phyloP scores from a whole-genome alignment of 352 stramenopile species.

The Phytophthora ohioensis region DNA sequence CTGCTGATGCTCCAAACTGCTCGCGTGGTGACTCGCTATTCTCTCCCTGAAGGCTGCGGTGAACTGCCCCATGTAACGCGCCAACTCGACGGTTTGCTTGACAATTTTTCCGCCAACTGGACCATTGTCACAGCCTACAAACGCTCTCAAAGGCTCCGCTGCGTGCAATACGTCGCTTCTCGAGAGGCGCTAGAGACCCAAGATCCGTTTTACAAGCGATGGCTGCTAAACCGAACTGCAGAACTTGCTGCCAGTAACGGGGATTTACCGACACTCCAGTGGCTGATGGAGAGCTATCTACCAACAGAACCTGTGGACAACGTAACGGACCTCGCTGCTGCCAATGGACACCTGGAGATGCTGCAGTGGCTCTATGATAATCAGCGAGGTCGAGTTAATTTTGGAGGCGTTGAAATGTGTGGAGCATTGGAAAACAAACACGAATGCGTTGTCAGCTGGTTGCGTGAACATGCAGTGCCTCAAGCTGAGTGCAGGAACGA shows the following conservation, averaged over 20 bases:
- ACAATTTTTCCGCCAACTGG: slow-evolving; percentile 21
- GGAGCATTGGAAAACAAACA: slow-evolving; percentile 45
- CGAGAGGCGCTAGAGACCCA: slow-evolving; percentile 6
- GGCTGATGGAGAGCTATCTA: slow-evolving; percentile 29
- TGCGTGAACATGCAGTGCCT: slow-evolving; percentile 35
- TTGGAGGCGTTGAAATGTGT: slow-evolving; percentile 27
- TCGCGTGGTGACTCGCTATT: slow-evolving; percentile 14
- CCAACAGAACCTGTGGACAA: slow-evolving; percentile 14
- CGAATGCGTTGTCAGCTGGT: slow-evolving; percentile 49
- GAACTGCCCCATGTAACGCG: slow-evolving; percentile 25
- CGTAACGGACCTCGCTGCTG: slow-evolving; percentile 21
- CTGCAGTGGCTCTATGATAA: slow-evolving; percentile 31
- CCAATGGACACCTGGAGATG: slow-evolving; percentile 17
- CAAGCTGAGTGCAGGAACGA: slow-evolving; percentile 2
- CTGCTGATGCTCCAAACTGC: slow-evolving; percentile 14
- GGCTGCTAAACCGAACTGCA: slow-evolving; percentile 30
- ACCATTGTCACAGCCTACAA: slow-evolving; percentile 24
- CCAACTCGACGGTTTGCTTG: slow-evolving; percentile 8
- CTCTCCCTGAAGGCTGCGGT: slow-evolving; percentile 8
- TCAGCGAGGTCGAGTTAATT: slow-evolving; percentile 15
- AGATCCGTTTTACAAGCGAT: slow-evolving; percentile 39
- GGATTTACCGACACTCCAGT: slow-evolving; percentile 17
- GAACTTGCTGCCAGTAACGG: slow-evolving; percentile 11
- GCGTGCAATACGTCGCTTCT: slow-evolving; percentile 23
- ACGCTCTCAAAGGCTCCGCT: slow-evolving; percentile 16